Conservation (phyloP, 2,329 filamentous ascomycete genomes). For the Botrytis aclada region DNA sequence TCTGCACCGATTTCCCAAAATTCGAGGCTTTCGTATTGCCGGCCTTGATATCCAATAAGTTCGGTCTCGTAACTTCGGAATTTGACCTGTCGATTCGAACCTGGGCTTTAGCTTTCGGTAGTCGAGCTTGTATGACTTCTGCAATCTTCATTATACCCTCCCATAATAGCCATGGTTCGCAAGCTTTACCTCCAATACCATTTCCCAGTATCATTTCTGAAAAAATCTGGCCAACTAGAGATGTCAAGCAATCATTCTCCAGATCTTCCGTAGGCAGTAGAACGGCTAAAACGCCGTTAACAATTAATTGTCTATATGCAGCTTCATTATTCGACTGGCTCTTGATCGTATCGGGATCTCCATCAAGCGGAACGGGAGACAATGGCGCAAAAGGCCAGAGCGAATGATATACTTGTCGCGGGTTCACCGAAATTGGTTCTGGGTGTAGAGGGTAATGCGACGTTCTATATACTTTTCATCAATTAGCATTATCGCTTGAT, state of each 20-base stretch:
- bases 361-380: constrained; percentile 65
- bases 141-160: constrained; percentile 74
- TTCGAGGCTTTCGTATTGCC: constrained; percentile 25
- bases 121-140: constrained; percentile 44
- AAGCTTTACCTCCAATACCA: constrained; percentile 73
- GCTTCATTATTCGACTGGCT: constrained; percentile 74
- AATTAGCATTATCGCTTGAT: constrained; percentile 18
- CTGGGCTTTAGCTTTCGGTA: constrained; percentile 36
- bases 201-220: constrained; percentile 88
- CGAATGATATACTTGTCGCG: constrained; percentile 75
- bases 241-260: constrained; percentile 78
- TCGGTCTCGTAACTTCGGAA: constrained; percentile 32
- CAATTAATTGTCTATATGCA: constrained; percentile 83
- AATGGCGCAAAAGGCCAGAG: constrained; percentile 78
- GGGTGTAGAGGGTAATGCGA: constrained; percentile 57
- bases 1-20: constrained; percentile 31
- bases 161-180: constrained; percentile 86
- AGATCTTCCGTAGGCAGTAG: constrained; percentile 90
- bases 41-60: constrained; percentile 22
- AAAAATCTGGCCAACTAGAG: constrained; percentile 81
- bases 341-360: constrained; percentile 46
- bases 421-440: constrained; percentile 58
- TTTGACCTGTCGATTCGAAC: constrained; percentile 36
- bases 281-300: constrained; percentile 75
- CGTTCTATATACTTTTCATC: constrained; percentile 64